A percentile compares a stretch with the other conserved stretches of the same genome.
Conservation (phyloP, 2,329 filamentous ascomycete genomes). For the Rhexocercosporidium sp. region DNA sequence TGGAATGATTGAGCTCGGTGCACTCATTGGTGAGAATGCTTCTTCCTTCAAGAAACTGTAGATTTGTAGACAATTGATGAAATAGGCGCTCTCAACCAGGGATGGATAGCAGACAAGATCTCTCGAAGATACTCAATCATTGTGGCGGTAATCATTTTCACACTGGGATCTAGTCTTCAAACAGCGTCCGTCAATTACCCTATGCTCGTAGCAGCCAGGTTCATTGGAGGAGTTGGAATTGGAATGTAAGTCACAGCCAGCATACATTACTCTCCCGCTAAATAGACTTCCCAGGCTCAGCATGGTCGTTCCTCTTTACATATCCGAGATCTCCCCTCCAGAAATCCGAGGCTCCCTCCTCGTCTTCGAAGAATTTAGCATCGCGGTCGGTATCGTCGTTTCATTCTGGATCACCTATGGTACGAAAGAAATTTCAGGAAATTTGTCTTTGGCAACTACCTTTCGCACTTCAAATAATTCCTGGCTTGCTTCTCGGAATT, state of each 20-base stretch:
- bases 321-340: constrained; percentile 59
- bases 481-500: constrained; percentile 50
- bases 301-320: constrained; percentile 48
- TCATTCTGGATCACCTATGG: constrained; percentile 54
- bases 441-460: constrained; percentile 51
- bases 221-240: constrained; percentile 53
- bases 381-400: constrained; percentile 58
- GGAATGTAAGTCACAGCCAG: constrained; percentile 52
- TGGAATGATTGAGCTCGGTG: constrained; percentile 7
- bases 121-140: constrained; percentile 58
- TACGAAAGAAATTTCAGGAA: constrained; percentile 32
- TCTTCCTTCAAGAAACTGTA: no score
- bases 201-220: constrained; percentile 55
- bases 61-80: not conserved
- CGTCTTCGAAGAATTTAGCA: constrained; percentile 67
- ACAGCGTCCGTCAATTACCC: constrained; percentile 54
- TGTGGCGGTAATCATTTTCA: constrained; percentile 56
- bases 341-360: constrained; percentile 69
- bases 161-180: constrained; percentile 55
- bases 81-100: constrained; percentile 49
- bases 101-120: constrained; percentile 57
- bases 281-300: not conserved
- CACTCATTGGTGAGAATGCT: not conserved
- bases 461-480: constrained; percentile 52
- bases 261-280: not conserved